Conservation (phyloP, 208 protist species). For the Acanthamoeba sp. region DNA sequence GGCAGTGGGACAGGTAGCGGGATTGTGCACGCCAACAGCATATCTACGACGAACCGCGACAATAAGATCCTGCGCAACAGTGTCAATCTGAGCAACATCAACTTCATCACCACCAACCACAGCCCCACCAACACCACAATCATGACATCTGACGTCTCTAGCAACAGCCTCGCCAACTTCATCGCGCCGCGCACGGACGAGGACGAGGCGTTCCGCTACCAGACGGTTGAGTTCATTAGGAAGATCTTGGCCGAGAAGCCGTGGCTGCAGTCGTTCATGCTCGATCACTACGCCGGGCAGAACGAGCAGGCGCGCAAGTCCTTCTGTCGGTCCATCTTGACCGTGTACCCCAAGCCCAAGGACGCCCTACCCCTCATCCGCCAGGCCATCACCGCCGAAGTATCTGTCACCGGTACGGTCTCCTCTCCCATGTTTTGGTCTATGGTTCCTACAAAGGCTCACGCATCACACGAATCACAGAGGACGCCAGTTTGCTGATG, state of each 20-base stretch:
- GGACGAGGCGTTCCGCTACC: not conserved
- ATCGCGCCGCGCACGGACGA: not conserved
- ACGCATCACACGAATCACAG: not conserved
- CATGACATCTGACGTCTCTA: no score
- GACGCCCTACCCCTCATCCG: constrained; percentile 31
- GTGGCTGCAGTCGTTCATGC: constrained; percentile 44
- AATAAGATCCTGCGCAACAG: not conserved
- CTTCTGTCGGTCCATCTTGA: constrained; percentile 25
- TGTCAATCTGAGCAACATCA: not conserved
- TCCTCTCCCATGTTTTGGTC: no score
- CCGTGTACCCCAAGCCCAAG: not conserved
- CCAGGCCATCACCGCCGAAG: constrained; percentile 35
- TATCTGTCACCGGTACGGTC: constrained; percentile 1
- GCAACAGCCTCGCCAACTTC: not conserved
- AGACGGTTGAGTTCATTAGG: constrained; percentile 16
- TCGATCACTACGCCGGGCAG: not conserved
- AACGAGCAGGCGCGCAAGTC: constrained; percentile 18
- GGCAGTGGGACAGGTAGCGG: no score
- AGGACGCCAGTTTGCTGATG: constrained; percentile 52
- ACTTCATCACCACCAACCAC: not conserved
- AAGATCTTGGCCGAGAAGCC: constrained; percentile 51
- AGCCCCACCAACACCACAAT: not conserved
- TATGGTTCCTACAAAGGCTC: no score
- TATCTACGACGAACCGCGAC: not conserved
- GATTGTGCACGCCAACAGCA: not conserved